phyloP scores from a whole-genome alignment of 1,284 basidiomycete genomes.

The Leccinum subspadiceum region DNA sequence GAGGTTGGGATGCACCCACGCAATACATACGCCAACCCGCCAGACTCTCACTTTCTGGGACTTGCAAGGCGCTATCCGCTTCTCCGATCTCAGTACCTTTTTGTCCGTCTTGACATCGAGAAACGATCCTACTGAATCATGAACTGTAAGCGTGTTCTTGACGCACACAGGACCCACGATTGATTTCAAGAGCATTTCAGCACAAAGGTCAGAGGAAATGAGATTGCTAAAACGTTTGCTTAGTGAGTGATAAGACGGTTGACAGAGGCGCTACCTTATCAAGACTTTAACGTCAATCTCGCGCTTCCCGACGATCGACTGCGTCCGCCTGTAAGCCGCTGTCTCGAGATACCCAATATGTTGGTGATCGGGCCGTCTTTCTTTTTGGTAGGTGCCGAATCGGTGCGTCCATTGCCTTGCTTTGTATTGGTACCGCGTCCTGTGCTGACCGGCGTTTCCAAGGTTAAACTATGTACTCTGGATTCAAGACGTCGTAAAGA shows the following conservation, averaged over 20 bases:
- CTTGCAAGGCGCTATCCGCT: conserved; percentile 60
- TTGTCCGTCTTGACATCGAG: background rate
- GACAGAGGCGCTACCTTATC: conserved; percentile 71
- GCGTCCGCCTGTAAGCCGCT: conserved; percentile 74
- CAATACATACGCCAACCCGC: conserved; percentile 55
- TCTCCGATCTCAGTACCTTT: conserved; percentile 60
- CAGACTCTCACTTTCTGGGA: conserved; percentile 70
- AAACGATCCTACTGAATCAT: background rate
- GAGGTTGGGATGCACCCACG: conserved; percentile 49
- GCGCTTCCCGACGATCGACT: conserved; percentile 68
- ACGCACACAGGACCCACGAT: conserved; percentile 47
- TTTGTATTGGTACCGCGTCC: no score
- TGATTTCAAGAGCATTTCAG: conserved; percentile 68
- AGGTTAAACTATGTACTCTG: no score
- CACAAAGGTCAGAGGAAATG: conserved; percentile 56
- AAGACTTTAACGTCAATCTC: conserved; percentile 73
- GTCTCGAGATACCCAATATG: background rate
- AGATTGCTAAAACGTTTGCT: conserved; percentile 3
- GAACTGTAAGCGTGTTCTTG: conserved; percentile 31
- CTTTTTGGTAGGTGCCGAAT: no score
- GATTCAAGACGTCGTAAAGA: conserved; percentile 20
- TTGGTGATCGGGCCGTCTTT: no score
- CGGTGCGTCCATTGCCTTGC: no score
- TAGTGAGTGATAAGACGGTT: conserved; percentile 50
- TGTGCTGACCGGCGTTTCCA: no score